Evolutionary conservation across 352 stramenopile species (phyloP).

Genomic region (Globisporangium rhizosaccharum): DNA sequence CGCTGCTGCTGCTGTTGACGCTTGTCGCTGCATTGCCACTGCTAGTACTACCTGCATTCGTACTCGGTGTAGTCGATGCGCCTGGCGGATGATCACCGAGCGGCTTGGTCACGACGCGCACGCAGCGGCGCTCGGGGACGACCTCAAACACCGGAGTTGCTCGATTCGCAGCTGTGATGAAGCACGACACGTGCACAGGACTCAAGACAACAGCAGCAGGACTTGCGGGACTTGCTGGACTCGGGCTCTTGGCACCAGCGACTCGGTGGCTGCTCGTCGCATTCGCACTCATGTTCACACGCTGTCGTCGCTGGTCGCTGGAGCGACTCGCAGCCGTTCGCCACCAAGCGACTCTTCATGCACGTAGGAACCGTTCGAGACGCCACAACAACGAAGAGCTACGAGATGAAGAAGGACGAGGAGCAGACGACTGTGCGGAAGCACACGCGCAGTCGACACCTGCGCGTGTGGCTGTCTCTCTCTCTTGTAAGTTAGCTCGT

Average conservation of each 20-base stretch:
- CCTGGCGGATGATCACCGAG: conserved; percentile 10
- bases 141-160: conserved; percentile 60
- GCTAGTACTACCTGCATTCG: background rate
- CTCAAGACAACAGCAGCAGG: conserved; percentile 20
- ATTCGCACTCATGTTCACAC: background rate
- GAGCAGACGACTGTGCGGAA: no score
- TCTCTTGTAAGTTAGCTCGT: no score
- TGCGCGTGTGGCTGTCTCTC: no score
- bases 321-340: background rate
- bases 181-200: conserved; percentile 61
- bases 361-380: no score
- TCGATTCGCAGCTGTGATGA: conserved; percentile 64
- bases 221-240: background rate
- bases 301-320: no score
- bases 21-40: background rate
- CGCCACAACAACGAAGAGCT: no score
- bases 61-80: background rate
- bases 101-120: conserved; percentile 38
- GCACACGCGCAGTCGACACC: no score
- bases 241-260: conserved; percentile 1
- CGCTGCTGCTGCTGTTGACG: background rate
- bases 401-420: no score
- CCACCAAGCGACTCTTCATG: no score
- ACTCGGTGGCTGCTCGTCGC: background rate
- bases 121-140: conserved; percentile 29